Evolutionary conservation across 768 basidiomycete species (phyloP), one percentile per base, ranked within the genome.

Genomic region (Lentinula sp.): DNA sequence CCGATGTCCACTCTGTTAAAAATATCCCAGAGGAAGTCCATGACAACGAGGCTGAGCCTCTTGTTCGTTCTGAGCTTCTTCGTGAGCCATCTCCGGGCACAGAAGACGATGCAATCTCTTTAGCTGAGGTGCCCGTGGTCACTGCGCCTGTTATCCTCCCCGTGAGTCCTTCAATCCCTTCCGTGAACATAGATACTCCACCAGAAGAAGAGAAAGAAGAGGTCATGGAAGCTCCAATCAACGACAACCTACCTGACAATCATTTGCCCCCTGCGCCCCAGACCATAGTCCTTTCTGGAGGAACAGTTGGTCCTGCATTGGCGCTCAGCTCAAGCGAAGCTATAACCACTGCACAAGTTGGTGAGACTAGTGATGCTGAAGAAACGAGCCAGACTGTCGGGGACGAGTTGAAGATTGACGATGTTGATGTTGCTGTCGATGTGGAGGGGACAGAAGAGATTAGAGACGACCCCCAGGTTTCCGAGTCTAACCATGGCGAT

Each of bases 251-350:
- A 28, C 40, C 55, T 31, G 40, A 56, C 1, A 40, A 43, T 48
- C 18, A 35, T 3, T 13, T 59, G 15, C 46, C 57, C 15, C 57
- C 45, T 15, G 57, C 57, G 21, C 46, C 57, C 4, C 32, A 48
- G 16, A 49, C 28, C 46, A 32, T 59, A 13, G 57, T 59, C 3
- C n/a, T 59, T 31, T 48, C 57, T 16, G 57, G 57, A n/a, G 57
- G 46, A 15, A 49, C 57, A 16, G 31, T 45, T 18, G 57, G 46
- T 13, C 57, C 57, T 32, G 28, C 45, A 45, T 28, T 59, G 31
- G 57, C 57, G 5, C 32, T 59, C 28, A 49, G 37, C 21, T 35
- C 45, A 16, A 59, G 57, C 46, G 57, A 59, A 18, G 13, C 16
- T 18, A 28, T 49, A 3, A 31, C 57, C 31, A 32, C 31, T 39